Conservation (phyloP, 495 filamentous ascomycete genomes). For the Trichocladium uniseriatum region DNA sequence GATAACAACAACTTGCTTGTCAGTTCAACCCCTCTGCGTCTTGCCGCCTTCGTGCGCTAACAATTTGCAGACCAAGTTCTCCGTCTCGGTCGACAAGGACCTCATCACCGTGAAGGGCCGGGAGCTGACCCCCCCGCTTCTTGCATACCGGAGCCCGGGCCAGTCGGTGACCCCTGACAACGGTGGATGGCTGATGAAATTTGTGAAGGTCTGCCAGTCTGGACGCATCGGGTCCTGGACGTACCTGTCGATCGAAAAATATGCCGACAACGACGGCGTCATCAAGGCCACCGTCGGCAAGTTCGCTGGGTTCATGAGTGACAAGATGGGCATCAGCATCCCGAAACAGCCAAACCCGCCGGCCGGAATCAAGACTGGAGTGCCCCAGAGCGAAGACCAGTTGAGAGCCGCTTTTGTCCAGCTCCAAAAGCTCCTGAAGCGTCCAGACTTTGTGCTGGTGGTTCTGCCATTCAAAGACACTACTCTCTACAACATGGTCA, state of each 20-base stretch:
- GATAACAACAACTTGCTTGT: slow-evolving; percentile 31
- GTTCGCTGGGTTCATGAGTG: slow-evolving; percentile 28
- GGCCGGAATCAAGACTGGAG: neutral
- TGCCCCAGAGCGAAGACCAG: neutral
- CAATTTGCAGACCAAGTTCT: slow-evolving; percentile 36
- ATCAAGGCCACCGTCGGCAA: slow-evolving; percentile 25
- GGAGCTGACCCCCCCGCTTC: slow-evolving; percentile 44
- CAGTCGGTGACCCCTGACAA: slow-evolving; percentile 9
- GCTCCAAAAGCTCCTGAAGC: neutral
- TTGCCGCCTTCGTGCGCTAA: slow-evolving; percentile 2
- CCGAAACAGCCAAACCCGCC: neutral
- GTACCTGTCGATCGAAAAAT: slow-evolving; percentile 11
- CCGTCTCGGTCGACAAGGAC: slow-evolving; percentile 41
- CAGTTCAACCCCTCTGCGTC: neutral
- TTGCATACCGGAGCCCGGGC: slow-evolving; percentile 39
- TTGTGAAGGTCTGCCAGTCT: slow-evolving; percentile 23
- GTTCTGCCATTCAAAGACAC: slow-evolving; percentile 44
- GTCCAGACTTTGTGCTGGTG: slow-evolving; percentile 47
- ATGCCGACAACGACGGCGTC: neutral
- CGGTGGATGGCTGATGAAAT: slow-evolving; percentile 35
- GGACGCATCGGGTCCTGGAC: slow-evolving; percentile 31
- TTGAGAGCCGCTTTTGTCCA: slow-evolving; percentile 11
- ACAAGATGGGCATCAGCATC: slow-evolving; percentile 30
- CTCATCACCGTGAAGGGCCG: slow-evolving; percentile 59
- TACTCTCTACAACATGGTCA: slow-evolving; percentile 58